phyloP scores from a whole-genome alignment of 169 alveolate genomes.

The Blepharisma undulans region DNA sequence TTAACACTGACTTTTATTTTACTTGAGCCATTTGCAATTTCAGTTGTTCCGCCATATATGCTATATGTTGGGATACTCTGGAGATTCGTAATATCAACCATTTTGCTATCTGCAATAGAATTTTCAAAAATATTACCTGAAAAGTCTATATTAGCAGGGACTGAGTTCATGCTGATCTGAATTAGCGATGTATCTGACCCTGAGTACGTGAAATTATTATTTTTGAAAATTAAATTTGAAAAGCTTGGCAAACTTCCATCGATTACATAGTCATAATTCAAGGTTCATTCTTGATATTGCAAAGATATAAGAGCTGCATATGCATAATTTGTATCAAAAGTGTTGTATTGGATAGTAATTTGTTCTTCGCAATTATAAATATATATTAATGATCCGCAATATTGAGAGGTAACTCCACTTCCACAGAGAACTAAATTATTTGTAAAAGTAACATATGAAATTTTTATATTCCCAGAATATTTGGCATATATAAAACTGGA shows the following conservation, averaged over 20 bases:
- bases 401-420: neutral
- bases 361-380: neutral
- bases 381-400: neutral
- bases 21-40: neutral
- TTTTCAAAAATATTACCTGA: neutral
- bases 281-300: neutral
- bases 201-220: neutral
- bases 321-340: neutral
- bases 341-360: neutral
- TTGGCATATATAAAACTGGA: neutral
- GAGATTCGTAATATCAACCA: neutral
- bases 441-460: neutral
- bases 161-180: neutral
- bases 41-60: neutral
- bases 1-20: neutral
- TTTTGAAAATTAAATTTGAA: neutral
- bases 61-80: neutral
- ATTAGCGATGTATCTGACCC: neutral
- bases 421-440: neutral
- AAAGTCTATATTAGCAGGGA: neutral
- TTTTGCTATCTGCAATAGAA: neutral
- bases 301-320: neutral
- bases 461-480: neutral
- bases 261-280: neutral
- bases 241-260: neutral